Base-by-base conservation (phyloP, 768 basidiomycete genomes). In the Lactarius sanguifluus region DNA sequence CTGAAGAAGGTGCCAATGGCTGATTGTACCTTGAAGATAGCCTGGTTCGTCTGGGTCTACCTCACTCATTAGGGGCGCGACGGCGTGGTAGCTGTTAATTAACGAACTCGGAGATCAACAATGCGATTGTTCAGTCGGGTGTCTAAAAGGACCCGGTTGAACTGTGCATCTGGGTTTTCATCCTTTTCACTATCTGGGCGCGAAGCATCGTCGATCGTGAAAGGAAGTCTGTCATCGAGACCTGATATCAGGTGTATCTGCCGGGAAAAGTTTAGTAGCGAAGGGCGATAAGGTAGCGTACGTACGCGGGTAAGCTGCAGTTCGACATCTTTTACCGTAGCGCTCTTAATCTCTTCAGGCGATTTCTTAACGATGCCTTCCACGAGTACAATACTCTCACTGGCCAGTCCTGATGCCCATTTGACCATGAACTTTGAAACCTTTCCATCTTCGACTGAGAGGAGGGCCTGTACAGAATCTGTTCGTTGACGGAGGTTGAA, bases 351-450 rank as follows among this genome's bases (percentile, higher is more conserved):
- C n/a, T 80, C 82, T 73, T 91, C 91, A 1, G 86, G 87, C 40
- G 89, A 86, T 76, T 86, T 89, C 75, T 87, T 85, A 52, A 96
- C 90, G 61, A 81, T 73, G 45, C 94, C 96, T 77, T 95, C 90
- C 6, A 96, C 90, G 28, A 96, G 85, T 6, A 98, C 89, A 73
- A 99, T 95, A 65, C 90, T 92, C 80, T 99, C 97, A 72, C 85
- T 85, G 32, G 88, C 80, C 59, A 98, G 78, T 30, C 85, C 75
- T 23, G 87, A 87, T 20, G 89, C 85, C 90, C 91, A 98, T 78
- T 94, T 97, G 45, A 94, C 86, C 97, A 99, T 99, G 76, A 96
- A 95, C 78, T 96, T 98, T 68, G 93, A 96, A 32, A 98, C 83
- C 72, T 85, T 87, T 56, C 86, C 90, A 13, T 86, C 83, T 12